Evolutionary conservation across 768 basidiomycete species (phyloP), one percentile per base, ranked within the genome.

Genomic region (Boletales sp.): DNA sequence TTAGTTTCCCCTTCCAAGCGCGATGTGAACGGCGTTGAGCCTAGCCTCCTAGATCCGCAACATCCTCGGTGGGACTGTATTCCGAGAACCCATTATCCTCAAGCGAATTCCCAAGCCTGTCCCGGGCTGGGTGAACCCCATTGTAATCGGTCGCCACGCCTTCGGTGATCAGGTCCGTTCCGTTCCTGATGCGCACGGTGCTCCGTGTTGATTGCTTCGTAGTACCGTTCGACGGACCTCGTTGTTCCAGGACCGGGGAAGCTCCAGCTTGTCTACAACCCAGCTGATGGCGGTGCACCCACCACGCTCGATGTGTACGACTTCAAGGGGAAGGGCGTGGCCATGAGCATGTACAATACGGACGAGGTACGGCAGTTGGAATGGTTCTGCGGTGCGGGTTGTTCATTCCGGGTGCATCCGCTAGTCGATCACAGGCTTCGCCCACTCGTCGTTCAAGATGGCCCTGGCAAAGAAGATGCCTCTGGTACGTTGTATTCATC

Each of bases 371-470:
- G 70, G 56, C 17, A 56, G 11, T 30, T 42, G 5, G 14, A 27
- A 32, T 8, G 17, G 29, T 42, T 21, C 17, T 24, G 18, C 9
- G 8, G 37, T 36, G 27, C 27, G 13, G 7, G 6, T 5, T 6
- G 30, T 31, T 52, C 36, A 43, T 43, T 35, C 40, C 39, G 39
- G 21, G 31, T 36, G 24, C 31, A 5, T 34, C 11, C 15, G 34
- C 13, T 54, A 92, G 86, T 94, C 90, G 2, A 97, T 99, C 61
- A 76, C 74, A 15, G 95, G 95, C 18, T 99, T 99, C 65, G 95
- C 97, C 1, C 95, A 99, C 72, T 82, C 94, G 6, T 94, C 90
- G 17, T 97, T 99, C 80, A 97, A 98, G 75, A 95, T 97, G 92
- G 95, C 84, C 12, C 61, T 90, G 48, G 61, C 75, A 2, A 89